These are phyloP conservation scores for Carpinus fangiana DNA, from an alignment of 306 rosid species.

Conservation along the genomic window DNA sequence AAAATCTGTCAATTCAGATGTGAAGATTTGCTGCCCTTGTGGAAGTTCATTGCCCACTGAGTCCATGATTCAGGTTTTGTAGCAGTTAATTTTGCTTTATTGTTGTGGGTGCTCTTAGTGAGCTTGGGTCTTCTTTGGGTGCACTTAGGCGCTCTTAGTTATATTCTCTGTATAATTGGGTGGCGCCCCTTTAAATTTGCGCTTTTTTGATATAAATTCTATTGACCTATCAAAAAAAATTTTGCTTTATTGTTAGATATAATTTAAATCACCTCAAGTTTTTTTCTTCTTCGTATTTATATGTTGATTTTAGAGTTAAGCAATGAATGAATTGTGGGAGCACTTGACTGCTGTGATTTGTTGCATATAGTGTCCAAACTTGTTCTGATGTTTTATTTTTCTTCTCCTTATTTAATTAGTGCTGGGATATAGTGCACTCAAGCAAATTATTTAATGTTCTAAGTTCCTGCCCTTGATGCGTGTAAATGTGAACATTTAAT, in stretches of 20 bases:
- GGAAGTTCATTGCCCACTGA: neutral
- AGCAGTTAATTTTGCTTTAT: neutral
- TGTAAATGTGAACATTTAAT: neutral
- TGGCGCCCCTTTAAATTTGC: no score
- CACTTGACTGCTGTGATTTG: neutral
- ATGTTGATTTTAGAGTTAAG: neutral
- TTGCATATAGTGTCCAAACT: neutral
- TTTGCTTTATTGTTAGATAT: neutral
- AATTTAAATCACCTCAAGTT: neutral
- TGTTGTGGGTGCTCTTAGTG: no score
- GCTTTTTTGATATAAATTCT: no score
- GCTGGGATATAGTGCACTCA: neutral
- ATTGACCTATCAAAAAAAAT: no score
- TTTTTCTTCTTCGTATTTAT: neutral
- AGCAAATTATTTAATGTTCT: neutral
- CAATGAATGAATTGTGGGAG: neutral
- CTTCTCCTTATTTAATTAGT: neutral
- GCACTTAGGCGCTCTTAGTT: no score
- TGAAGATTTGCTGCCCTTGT: slow-evolving; percentile 13
- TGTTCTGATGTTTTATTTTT: neutral
- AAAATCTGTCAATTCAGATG: neutral
- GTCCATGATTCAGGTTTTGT: slow-evolving; percentile 6
- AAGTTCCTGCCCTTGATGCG: neutral
- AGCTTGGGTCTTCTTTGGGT: no score
- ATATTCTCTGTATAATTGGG: no score